Evolutionary conservation across 2,329 filamentous ascomycete genomes (phyloP), one percentile per base, ranked within the genome.

Genomic region (Incumbomyces delicatus): DNA sequence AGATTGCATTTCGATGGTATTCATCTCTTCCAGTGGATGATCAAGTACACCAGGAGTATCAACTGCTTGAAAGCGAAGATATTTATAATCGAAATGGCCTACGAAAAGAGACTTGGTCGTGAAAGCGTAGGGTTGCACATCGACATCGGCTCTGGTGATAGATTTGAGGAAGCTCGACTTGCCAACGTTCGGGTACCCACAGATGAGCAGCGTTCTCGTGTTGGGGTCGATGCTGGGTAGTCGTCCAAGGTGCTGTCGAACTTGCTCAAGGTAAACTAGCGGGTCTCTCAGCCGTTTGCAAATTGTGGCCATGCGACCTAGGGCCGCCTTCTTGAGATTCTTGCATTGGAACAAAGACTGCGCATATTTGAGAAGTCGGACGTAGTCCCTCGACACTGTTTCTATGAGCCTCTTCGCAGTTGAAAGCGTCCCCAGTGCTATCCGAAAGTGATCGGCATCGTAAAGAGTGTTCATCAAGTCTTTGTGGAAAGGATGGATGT

Each of bases 1-100:
- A 52, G 85, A 85, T 74, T 96, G 92, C 87, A 96, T 96, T 70
- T 98, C 92, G 63, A 98, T 98, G 2, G 92, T 96, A 71, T 95
- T 95, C 92, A 96, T 98, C 72, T 96, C 92, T 69, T 96, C 92
- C 7, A 98, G 79, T 31, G 90, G 89, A 65, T 98, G 92, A 60
- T 98, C 92, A 51, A 98, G 73, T 57, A 98, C 95, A 74, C 92
- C 92, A n/a, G 90, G 90, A 10, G 92, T 98, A 69, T 98, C 92
- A 58, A 98, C 95, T 22, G 88, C 89, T 71, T 89, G 85, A 70
- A 88, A 88, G 52, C 86, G 77, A 56, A 88, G 74, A 70, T 90
- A 92, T 70, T 95, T 95, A 75, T 94, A 94, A 69, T 95, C 88
- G 64, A 96, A 95, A 70, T 98, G 92, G 50, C 92, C 92, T 27